Base-by-base conservation (phyloP, 2,329 filamentous ascomycete genomes). In the Lachnellula willkommii region DNA sequence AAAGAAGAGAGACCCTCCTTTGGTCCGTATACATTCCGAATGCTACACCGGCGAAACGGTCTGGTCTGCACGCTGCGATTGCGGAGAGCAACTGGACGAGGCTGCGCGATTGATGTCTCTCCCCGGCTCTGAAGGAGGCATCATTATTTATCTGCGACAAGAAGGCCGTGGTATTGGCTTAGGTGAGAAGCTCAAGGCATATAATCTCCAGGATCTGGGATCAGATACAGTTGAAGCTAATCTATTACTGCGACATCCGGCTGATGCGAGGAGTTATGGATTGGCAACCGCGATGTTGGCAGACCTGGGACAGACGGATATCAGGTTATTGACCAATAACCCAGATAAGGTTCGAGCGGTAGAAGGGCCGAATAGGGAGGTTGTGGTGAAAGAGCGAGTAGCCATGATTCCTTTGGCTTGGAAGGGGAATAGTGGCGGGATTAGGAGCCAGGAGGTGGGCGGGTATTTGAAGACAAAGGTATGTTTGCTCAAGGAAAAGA, bases 1-100 rank as follows among this genome's bases (percentile, higher is more conserved):
- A 35, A 54, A 56, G 24, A 47, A 62, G 22, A 54, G 60, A 4
- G 68, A 68, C 3, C 73, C 87, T 1, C 90, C 94, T 0, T 77
- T 99, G 40, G 93, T 99, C 47, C 83, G 94, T 55, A 99, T 99
- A 69, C 94, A 99, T 72, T 95, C 90, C 3, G 94, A 99, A 73
- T 99, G 94, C 75, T 99, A 99, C 73, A 99, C 94, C 0, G 94
- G 94, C 57, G 94, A 99, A 77, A 99, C 94, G 1, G 94, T 95
- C 1, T 97, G 94, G 94, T 96, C 92, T 7, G 93, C 94, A 37
- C 85, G 94, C 28, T 99, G 94, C 75, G 94, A 99, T 74, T 99
- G 94, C 71, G 94, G 94, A 55, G 94, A 99, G 74, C 94, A 99
- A 71, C 80, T 99, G 2, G 94, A 99, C 71, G 94, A 99, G 75